These are phyloP conservation scores for Pseudopediastrum boryanum DNA, from an alignment of 139 green algal species.

Conservation along the genomic window DNA sequence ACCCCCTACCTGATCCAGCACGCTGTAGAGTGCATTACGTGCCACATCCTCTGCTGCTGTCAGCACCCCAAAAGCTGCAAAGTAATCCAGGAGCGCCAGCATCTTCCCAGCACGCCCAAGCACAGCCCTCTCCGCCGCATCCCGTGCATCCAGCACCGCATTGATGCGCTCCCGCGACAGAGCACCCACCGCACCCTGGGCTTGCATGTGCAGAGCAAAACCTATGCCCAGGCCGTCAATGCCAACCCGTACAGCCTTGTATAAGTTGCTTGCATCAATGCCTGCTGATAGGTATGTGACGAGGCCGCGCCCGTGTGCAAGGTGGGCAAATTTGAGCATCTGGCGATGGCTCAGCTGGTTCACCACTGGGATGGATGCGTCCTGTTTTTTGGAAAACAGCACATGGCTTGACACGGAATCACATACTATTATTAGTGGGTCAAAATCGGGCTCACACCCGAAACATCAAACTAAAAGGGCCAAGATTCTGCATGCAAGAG, in stretches of 20 bases:
- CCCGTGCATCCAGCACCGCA: background rate
- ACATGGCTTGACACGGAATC: background rate
- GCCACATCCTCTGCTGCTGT: background rate
- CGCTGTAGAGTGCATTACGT: background rate
- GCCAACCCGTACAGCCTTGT: background rate
- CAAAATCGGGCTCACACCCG: too few relatives aligned
- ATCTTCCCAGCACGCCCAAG: background rate
- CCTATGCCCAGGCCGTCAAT: constrained; percentile 7
- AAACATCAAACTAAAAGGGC: too few relatives aligned
- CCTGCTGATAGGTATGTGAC: constrained; percentile 8
- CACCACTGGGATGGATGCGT: constrained; percentile 1
- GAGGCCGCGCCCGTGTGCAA: background rate
- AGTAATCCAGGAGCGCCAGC: constrained; percentile 1
- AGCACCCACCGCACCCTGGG: background rate
- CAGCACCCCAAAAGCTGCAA: background rate
- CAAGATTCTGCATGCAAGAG: too few relatives aligned
- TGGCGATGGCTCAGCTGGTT: constrained; percentile 12
- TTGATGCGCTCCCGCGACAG: background rate
- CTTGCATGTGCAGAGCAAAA: constrained; percentile 1
- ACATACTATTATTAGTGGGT: background rate
- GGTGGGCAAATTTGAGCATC: constrained; percentile 13
- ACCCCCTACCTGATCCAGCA: background rate
- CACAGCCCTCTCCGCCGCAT: background rate
- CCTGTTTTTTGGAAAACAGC: background rate
- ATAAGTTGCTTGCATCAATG: background rate